These are phyloP conservation scores for Aspergillus sparsus DNA, from an alignment of 495 filamentous ascomycete genomes.

Conservation along the genomic window DNA sequence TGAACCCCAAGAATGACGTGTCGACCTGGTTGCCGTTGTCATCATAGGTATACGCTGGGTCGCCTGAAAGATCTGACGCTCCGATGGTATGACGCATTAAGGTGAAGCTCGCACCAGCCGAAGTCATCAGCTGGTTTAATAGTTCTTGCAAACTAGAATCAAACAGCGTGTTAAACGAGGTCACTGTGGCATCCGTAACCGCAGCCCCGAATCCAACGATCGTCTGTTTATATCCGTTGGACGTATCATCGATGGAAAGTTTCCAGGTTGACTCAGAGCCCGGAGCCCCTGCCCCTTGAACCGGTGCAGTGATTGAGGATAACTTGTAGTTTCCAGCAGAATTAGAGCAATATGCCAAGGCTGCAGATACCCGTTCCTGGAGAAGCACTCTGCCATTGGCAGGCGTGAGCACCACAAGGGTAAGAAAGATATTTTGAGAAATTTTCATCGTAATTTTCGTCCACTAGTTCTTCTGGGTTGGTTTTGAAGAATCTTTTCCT, in stretches of 20 bases:
- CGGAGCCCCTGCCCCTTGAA: conserved; percentile 42
- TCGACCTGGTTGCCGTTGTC: conserved; percentile 46
- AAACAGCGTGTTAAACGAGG: conserved; percentile 48
- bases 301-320: conserved; percentile 40
- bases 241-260: conserved; percentile 51
- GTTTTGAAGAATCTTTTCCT: too few relatives aligned
- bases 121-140: conserved; percentile 49
- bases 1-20: conserved; percentile 42
- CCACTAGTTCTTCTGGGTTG: too few relatives aligned
- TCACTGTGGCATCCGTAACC: conserved; percentile 57
- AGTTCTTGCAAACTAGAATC: conserved; percentile 41
- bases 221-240: conserved; percentile 48
- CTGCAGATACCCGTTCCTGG: conserved; percentile 27
- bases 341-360: conserved; percentile 46
- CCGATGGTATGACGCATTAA: conserved; percentile 58
- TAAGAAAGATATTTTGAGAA: not conserved
- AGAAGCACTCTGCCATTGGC: not conserved
- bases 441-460: not conserved
- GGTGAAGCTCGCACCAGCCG: conserved; percentile 48
- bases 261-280: conserved; percentile 48
- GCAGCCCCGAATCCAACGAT: conserved; percentile 57
- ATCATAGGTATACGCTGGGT: conserved; percentile 55
- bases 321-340: conserved; percentile 49
- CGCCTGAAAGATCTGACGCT: conserved; percentile 52
- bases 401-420: too few relatives aligned